phyloP scores from a whole-genome alignment of 2,329 filamentous ascomycete genomes.

The Paracoccidioides brasiliensis region DNA sequence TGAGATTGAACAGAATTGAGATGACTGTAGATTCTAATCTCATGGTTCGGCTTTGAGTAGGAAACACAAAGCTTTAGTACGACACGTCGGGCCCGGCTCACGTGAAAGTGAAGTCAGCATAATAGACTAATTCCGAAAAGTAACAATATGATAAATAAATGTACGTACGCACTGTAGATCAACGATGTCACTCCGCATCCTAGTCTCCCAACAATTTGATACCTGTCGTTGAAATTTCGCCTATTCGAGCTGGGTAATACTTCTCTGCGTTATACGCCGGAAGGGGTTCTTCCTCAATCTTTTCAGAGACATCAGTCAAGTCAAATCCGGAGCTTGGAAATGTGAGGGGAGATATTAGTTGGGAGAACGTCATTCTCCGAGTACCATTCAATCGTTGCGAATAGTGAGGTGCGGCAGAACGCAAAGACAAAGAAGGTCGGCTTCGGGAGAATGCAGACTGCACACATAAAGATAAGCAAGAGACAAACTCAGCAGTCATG shows the following conservation, averaged over 20 bases:
- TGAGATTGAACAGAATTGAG: neutral
- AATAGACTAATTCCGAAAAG: neutral
- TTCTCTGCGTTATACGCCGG: conserved; percentile 6
- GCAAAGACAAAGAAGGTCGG: too few relatives aligned
- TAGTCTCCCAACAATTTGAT: conserved; percentile 14
- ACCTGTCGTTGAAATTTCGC: conserved; percentile 8
- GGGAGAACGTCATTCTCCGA: too few relatives aligned
- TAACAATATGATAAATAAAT: neutral
- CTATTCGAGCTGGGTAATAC: conserved; percentile 9
- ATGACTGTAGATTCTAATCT: conserved; percentile 6
- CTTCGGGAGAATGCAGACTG: too few relatives aligned
- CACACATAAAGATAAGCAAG: too few relatives aligned
- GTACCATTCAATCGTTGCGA: too few relatives aligned
- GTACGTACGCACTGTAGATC: conserved; percentile 9
- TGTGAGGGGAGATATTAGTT: neutral
- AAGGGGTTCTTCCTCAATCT: conserved; percentile 9
- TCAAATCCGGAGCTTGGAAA: conserved; percentile 5
- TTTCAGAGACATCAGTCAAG: neutral
- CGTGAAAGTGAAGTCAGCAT: neutral
- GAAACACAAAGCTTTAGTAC: neutral
- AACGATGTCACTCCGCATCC: conserved; percentile 13
- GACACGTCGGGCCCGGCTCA: neutral
- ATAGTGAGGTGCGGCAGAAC: too few relatives aligned
- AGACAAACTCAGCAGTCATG: too few relatives aligned
- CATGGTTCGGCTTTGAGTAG: conserved; percentile 3